Evolutionary conservation across 768 basidiomycete genomes (phyloP).

Genomic region (Kwoniella europaea): DNA sequence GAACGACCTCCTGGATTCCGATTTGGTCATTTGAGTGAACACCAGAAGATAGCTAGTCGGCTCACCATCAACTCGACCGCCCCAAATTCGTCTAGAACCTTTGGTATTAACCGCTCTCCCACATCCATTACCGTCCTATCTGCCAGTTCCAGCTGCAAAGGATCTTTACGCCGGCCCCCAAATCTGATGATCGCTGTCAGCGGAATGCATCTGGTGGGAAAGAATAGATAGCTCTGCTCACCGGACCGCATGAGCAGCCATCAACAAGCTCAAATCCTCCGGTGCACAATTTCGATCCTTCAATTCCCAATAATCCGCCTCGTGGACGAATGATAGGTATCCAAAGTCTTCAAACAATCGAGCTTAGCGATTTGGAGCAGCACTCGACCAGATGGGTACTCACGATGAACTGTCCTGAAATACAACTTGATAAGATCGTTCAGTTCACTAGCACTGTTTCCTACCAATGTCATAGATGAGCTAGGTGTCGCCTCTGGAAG

Average conservation of each 20-base stretch:
- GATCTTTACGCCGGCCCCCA: neutral
- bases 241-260: constrained; percentile 30
- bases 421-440: constrained; percentile 17
- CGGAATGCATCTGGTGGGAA: neutral
- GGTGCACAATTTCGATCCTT: constrained; percentile 21
- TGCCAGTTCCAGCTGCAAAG: neutral
- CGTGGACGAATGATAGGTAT: constrained; percentile 35
- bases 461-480: neutral
- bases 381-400: neutral
- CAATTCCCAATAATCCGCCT: constrained; percentile 25
- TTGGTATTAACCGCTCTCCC: constrained; percentile 12
- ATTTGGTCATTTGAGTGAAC: neutral
- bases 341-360: constrained; percentile 15
- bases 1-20: constrained; percentile 17
- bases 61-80: constrained; percentile 36
- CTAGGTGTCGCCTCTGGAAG: neutral
- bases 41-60: neutral
- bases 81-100: constrained; percentile 20
- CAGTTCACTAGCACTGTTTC: constrained; percentile 1
- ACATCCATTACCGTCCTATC: constrained; percentile 10
- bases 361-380: no score
- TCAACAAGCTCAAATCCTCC: constrained; percentile 18
- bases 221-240: constrained; percentile 7
- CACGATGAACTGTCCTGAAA: constrained; percentile 29
- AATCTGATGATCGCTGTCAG: constrained; percentile 8